These are phyloP conservation scores for Kwoniella bestiolae DNA, from an alignment of 768 basidiomycete species.

Conservation along the genomic window DNA sequence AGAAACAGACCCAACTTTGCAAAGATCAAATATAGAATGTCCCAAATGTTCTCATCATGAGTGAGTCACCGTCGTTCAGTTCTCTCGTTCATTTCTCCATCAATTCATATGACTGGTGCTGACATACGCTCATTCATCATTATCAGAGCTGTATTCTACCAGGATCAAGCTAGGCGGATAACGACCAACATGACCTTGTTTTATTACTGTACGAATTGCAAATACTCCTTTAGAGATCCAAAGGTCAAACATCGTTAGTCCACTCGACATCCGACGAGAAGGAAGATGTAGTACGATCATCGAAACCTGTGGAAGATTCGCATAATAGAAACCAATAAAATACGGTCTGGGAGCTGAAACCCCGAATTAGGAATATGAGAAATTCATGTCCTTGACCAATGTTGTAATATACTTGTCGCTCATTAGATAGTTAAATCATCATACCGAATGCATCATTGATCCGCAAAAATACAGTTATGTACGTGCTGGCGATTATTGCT, in stretches of 20 bases:
- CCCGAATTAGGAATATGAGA: no score
- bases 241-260: conserved; percentile 20
- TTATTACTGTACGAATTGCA: conserved; percentile 53
- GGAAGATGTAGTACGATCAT: no score
- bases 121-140: not conserved
- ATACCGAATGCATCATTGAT: no score
- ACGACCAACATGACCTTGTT: conserved; percentile 67
- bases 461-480: no score
- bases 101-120: not conserved
- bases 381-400: no score
- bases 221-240: conserved; percentile 50
- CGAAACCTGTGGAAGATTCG: no score
- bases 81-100: not conserved
- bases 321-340: no score
- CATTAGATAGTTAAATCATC: no score
- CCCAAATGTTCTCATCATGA: conserved; percentile 72
- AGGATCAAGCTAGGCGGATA: conserved; percentile 95
- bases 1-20: conserved; percentile 87
- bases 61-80: no score
- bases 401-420: no score
- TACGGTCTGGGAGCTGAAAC: no score
- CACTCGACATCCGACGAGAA: not conserved
- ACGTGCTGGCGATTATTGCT: no score
- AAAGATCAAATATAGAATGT: conserved; percentile 81
- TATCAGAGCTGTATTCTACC: conserved; percentile 83